Evolutionary conservation across 2,329 filamentous ascomycete genomes (phyloP).

Genomic region (Scedosporium dehoogii): DNA sequence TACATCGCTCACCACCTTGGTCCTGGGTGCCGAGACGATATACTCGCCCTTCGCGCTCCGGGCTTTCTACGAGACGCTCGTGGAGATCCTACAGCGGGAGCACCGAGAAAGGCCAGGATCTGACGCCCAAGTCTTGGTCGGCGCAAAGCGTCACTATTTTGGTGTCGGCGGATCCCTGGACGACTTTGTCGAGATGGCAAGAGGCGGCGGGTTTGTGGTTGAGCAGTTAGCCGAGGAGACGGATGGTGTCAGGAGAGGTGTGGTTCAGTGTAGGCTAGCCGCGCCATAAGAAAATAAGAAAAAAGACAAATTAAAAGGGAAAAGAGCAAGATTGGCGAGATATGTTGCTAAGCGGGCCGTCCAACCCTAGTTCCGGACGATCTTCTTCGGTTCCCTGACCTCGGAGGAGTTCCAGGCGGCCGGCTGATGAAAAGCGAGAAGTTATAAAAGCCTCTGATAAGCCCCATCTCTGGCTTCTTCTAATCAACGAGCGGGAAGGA

Average conservation of each 20-base stretch:
- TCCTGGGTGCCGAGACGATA: slow-evolving; percentile 73
- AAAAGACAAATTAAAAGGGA: neutral
- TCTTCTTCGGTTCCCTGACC: neutral
- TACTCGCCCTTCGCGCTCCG: slow-evolving; percentile 65
- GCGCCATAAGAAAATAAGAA: neutral
- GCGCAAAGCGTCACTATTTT: slow-evolving; percentile 74
- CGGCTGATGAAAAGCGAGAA: neutral
- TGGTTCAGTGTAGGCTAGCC: slow-evolving; percentile 29
- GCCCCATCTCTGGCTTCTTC: too few relatives aligned
- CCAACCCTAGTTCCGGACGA: slow-evolving; percentile 1
- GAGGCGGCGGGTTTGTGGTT: slow-evolving; percentile 36
- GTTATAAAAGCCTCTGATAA: too few relatives aligned
- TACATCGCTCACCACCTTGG: slow-evolving; percentile 28
- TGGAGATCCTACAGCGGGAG: slow-evolving; percentile 44
- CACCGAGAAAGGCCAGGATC: slow-evolving; percentile 18
- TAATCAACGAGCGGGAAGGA: too few relatives aligned
- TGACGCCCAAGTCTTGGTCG: slow-evolving; percentile 54
- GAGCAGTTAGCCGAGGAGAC: slow-evolving; percentile 45
- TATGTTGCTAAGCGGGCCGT: neutral
- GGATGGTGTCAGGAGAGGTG: slow-evolving; percentile 51
- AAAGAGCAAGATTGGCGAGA: neutral
- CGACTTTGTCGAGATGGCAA: slow-evolving; percentile 53
- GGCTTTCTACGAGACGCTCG: slow-evolving; percentile 58
- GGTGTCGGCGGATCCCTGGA: slow-evolving; percentile 75
- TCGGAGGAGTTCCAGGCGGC: neutral